Percentiles rank a stretch among this genome's conserved stretches.
Conservation (phyloP, 2,329 filamentous ascomycete genomes). For the Claviceps maximensis region DNA sequence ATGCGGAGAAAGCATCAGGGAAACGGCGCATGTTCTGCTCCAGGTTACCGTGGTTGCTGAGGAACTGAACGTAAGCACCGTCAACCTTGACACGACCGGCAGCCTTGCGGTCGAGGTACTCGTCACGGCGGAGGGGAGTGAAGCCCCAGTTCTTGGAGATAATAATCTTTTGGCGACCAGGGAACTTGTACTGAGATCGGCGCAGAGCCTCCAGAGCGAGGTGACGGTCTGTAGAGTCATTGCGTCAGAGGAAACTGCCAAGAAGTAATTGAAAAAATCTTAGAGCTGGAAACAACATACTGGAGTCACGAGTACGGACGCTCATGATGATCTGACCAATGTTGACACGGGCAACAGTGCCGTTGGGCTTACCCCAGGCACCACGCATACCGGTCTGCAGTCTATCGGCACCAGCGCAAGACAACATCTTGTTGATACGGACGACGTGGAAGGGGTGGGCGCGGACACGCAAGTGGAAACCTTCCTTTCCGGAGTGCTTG, state of each 20-base stretch:
- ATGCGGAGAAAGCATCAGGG: slow-evolving; percentile 75
- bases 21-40: slow-evolving; percentile 84
- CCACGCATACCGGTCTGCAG: slow-evolving; percentile 99
- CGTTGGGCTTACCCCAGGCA: slow-evolving; percentile 99
- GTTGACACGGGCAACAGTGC: slow-evolving; percentile 98
- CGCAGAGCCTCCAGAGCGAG: slow-evolving; percentile 96
- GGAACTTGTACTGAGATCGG: slow-evolving; percentile 99
- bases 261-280: not conserved
- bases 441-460: slow-evolving; percentile 99
- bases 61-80: slow-evolving; percentile 99
- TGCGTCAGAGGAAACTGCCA: not conserved
- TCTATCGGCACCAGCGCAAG: slow-evolving; percentile 99
- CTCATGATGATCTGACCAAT: slow-evolving; percentile 98
- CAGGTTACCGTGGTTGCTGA: slow-evolving; percentile 81
- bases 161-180: slow-evolving; percentile 99
- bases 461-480: slow-evolving; percentile 64
- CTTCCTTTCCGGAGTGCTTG: slow-evolving; percentile 59
- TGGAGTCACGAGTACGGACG: slow-evolving; percentile 89
- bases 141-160: slow-evolving; percentile 99
- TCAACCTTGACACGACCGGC: slow-evolving; percentile 90
- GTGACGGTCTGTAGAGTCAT: slow-evolving; percentile 53
- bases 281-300: slow-evolving; percentile 34
- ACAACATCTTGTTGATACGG: slow-evolving; percentile 99
- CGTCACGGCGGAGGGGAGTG: slow-evolving; percentile 93
- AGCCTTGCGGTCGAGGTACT: slow-evolving; percentile 93